phyloP scores from a whole-genome alignment of 1,139 yeast species.

The Barnettozyma hawaiiensis region DNA sequence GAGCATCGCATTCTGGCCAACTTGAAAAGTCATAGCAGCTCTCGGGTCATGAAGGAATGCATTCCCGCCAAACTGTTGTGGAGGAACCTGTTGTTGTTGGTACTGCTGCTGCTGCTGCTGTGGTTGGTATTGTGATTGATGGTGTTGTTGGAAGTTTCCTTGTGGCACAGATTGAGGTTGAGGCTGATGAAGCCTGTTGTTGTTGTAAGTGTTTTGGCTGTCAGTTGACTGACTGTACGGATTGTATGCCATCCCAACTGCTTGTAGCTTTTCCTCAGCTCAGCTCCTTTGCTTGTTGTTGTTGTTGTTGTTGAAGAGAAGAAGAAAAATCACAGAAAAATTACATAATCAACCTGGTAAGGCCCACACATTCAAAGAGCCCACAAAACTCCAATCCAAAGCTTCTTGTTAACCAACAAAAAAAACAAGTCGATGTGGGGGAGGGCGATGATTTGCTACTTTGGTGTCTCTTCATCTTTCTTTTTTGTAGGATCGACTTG shows the following conservation, averaged over 20 bases:
- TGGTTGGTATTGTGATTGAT: conserved; percentile 11
- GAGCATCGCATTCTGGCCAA: conserved; percentile 75
- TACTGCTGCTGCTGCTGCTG: conserved; percentile 16
- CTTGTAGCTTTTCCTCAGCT: too few relatives aligned
- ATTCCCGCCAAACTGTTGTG: conserved; percentile 5
- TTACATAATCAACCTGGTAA: too few relatives aligned
- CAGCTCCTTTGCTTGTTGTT: neutral
- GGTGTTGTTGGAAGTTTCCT: conserved; percentile 7
- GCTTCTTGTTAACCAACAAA: too few relatives aligned
- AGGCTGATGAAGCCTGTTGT: conserved; percentile 23
- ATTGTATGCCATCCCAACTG: conserved; percentile 32
- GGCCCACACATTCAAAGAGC: too few relatives aligned
- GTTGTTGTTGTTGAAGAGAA: neutral
- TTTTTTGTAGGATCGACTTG: too few relatives aligned
- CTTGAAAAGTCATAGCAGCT: conserved; percentile 80
- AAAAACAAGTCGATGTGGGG: too few relatives aligned
- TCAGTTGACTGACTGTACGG: conserved; percentile 31
- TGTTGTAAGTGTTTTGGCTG: conserved; percentile 9
- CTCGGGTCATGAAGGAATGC: conserved; percentile 69
- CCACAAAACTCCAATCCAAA: too few relatives aligned
- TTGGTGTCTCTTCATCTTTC: too few relatives aligned
- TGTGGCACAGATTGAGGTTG: conserved; percentile 24
- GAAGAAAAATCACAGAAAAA: too few relatives aligned
- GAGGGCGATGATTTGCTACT: too few relatives aligned
- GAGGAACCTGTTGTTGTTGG: conserved; percentile 8